Evolutionary conservation across 352 stramenopile genomes (phyloP).

Genomic region (Phytophthora brassicae): DNA sequence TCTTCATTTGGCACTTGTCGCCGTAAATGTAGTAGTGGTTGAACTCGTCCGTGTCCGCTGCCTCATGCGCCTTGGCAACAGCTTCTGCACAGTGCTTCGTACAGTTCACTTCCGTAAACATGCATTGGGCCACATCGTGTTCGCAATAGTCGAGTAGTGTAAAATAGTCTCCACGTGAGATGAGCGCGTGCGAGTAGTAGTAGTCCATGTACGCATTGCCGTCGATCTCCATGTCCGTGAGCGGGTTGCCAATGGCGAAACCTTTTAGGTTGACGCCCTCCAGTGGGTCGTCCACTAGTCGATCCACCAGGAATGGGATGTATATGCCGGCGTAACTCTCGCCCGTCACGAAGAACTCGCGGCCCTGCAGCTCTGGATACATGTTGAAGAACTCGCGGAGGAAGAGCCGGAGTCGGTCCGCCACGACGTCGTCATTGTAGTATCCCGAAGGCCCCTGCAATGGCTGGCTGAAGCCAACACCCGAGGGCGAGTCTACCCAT

Average conservation of each 20-base stretch:
- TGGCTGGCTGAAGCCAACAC: slow-evolving; percentile 79
- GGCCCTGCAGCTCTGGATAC: slow-evolving; percentile 67
- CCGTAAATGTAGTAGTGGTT: slow-evolving; percentile 79
- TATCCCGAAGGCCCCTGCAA: slow-evolving; percentile 45
- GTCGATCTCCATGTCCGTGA: slow-evolving; percentile 69
- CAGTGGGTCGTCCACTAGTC: slow-evolving; percentile 56
- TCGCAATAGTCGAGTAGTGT: slow-evolving; percentile 53
- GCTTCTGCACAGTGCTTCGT: slow-evolving; percentile 46
- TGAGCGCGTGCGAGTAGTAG: slow-evolving; percentile 78
- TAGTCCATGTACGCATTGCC: slow-evolving; percentile 75
- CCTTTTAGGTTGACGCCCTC: slow-evolving; percentile 55
- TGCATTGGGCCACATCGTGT: slow-evolving; percentile 56
- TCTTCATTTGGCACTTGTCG: slow-evolving; percentile 63
- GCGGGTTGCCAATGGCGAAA: slow-evolving; percentile 74
- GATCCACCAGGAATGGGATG: slow-evolving; percentile 77
- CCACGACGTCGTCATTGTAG: slow-evolving; percentile 69
- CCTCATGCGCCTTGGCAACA: slow-evolving; percentile 40
- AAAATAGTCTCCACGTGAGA: slow-evolving; percentile 63
- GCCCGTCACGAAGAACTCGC: slow-evolving; percentile 85
- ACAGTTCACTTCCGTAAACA: slow-evolving; percentile 59
- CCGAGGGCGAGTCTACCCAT: slow-evolving; percentile 89
- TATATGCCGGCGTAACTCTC: slow-evolving; percentile 91
- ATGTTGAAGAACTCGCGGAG: slow-evolving; percentile 71
- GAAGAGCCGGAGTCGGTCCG: slow-evolving; percentile 58
- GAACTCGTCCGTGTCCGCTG: slow-evolving; percentile 45